Base-by-base conservation (phyloP, 768 basidiomycete species). In the Mycena haematopus region DNA sequence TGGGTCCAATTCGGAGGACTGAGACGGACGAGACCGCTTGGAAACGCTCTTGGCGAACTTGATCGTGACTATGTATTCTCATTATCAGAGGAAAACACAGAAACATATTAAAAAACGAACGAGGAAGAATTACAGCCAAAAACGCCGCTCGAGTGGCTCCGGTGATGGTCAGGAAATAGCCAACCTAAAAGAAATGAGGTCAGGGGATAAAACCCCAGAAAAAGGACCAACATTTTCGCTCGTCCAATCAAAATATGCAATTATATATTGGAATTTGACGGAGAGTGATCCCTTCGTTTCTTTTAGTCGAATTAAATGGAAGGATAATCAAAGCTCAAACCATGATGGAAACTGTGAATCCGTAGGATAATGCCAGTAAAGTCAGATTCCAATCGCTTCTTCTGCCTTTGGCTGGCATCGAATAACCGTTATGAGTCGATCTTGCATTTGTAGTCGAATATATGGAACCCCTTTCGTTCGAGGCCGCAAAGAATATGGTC, bases 371-470 rank as follows among this genome's bases (percentile, higher is more conserved):
- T 0, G 78, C 81, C 17, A 86, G 17, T 10, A 80, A 69, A 10
- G 76, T 71, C 52, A 88, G 67, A 61, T 77, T 86, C 84, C 84
- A 86, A 61, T 87, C 82, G 58, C 73, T 73, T 58, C 69, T 74
- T 49, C 53, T 63, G 38, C 54, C 65, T 63, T 76, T 77, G n/a
- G 75, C 69, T 35, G 77, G 72, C 11, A 9, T 21, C 17, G n/a
- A 42, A 42, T n/a, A 1, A 21, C 19, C 42, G n/a, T 42, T 6
- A 9, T 11, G 21, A n/a, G n/a, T n/a, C 40, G 19, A 42, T 42
- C 17, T 42, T n/a, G 40, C 40, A n/a, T n/a, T n/a, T n/a, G 2
- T 19, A 15, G 40, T 19, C 17, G 14, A 42, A 42, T 42, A 8
- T 15, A 19, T 65, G 58, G 36, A 42, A 62, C 36, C 68, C 65